Evolutionary conservation across 768 basidiomycete species (phyloP).

Genomic region (Amanita pallidorosea): DNA sequence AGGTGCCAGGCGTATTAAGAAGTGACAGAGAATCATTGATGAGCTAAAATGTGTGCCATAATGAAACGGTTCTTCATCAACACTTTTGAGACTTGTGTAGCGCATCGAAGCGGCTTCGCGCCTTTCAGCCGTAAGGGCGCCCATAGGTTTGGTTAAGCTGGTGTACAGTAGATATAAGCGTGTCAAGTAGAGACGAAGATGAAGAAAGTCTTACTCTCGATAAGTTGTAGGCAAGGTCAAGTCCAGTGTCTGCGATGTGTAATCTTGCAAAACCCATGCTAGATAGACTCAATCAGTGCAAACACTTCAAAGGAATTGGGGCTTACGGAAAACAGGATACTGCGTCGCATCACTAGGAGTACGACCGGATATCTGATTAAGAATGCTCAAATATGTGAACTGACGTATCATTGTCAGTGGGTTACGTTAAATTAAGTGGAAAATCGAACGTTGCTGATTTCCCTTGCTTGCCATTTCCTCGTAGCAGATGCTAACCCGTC

Average conservation of each 20-base stretch:
- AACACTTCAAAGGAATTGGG: background rate
- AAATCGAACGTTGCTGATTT: slow-evolving; percentile 76
- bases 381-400: slow-evolving; percentile 83
- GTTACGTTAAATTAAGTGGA: background rate
- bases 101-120: slow-evolving; percentile 66
- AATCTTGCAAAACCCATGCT: slow-evolving; percentile 90
- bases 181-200: background rate
- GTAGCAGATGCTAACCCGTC: slow-evolving; percentile 67
- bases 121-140: slow-evolving; percentile 68
- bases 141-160: slow-evolving; percentile 84
- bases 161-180: background rate
- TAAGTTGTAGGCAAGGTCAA: slow-evolving; percentile 49
- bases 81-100: slow-evolving; percentile 65
- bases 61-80: slow-evolving; percentile 83
- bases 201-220: slow-evolving; percentile 49
- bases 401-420: slow-evolving; percentile 16
- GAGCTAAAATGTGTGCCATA: slow-evolving; percentile 95
- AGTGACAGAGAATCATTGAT: slow-evolving; percentile 96
- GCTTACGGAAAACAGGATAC: slow-evolving; percentile 83
- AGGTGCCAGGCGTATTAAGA: slow-evolving; percentile 79
- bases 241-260: slow-evolving; percentile 60
- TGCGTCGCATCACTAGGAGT: slow-evolving; percentile 94
- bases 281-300: slow-evolving; percentile 4
- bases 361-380: slow-evolving; percentile 87
- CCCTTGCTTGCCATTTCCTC: slow-evolving; percentile 77